Base-by-base conservation (phyloP, 139 green algal genomes). In the Volvox reticuliferus region DNA sequence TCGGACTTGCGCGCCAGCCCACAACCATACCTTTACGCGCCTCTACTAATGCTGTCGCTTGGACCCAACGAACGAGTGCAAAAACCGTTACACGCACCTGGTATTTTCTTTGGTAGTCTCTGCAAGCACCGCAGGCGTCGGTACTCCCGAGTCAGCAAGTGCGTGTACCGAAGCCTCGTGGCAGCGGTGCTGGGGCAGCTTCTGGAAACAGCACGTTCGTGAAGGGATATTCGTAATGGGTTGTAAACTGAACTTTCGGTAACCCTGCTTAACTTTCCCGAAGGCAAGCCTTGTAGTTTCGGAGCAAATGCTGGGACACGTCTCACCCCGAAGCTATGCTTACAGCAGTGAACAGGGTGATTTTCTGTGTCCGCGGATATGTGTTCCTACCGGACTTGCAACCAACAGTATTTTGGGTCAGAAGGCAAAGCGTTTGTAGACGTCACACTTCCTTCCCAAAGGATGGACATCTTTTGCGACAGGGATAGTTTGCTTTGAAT, bases 71-170 rank as follows among this genome's bases (percentile, higher is more conserved):
- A 55, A 55, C 9, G 44, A 55, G 9, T 55, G 44, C 44, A 55
- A 5, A 14, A 14, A 55, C 5, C 44, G 21, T 73, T 73, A 24
- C 21, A 79, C 71, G 28, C 28, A 79, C 71, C 71, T 79, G 71
- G 2, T 79, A 35, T 35, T 35, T 36, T 75, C 14, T 75, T 12
- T 75, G 67, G 67, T 55, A 55, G 44, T 55, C 44, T 55, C 44
- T 55, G 44, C 44, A 9, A 55, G 44, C 44, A 55, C 44, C 44
- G 65, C 24, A 73, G 65, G 65, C 65, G 65, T 79, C 32, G 71
- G 26, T 75, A 79, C 71, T 79, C 71, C 21, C 71, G 71, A 79
- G 71, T 79, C 71, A 79, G 71, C 71, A 79, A 79, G 71, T 14
- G 67, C 24, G 22, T 75, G 24, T 28, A 55, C 67, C 67, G 67